Percentiles rank a stretch among this genome's conserved stretches.
Evolutionary conservation across 2,329 filamentous ascomycete genomes (phyloP).

Genomic region (Helotiales sp.): DNA sequence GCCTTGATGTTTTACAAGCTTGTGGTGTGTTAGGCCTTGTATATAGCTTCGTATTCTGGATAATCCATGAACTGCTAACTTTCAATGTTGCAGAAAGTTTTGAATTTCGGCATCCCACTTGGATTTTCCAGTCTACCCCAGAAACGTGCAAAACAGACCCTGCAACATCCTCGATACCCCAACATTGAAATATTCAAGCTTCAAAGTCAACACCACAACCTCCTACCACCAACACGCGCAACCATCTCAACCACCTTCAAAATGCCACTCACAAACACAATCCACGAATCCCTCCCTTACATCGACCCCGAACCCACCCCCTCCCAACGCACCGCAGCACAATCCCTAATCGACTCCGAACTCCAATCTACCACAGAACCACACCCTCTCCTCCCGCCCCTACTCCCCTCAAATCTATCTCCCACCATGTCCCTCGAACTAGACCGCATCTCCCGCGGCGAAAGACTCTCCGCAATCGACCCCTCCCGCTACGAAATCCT

Average conservation of each 20-base stretch:
- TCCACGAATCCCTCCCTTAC: constrained; percentile 44
- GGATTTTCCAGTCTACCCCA: neutral
- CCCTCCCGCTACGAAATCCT: constrained; percentile 81
- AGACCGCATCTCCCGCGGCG: constrained; percentile 59
- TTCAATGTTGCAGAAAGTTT: neutral
- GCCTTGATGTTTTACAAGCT: neutral
- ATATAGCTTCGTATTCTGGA: no score
- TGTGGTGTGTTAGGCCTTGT: no score
- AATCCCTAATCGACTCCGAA: constrained; percentile 69
- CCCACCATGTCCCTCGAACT: constrained; percentile 69
- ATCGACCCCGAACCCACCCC: constrained; percentile 74
- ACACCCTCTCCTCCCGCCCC: constrained; percentile 55
- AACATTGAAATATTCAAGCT: neutral
- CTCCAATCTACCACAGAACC: constrained; percentile 43
- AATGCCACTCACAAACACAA: constrained; percentile 31
- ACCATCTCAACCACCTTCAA: constrained; percentile 5
- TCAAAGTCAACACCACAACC: neutral
- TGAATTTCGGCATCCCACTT: neutral
- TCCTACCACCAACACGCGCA: constrained; percentile 4
- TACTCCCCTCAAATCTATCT: constrained; percentile 59
- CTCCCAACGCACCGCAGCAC: constrained; percentile 63
- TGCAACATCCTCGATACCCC: neutral
- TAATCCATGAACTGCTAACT: no score
- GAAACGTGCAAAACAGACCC: neutral
- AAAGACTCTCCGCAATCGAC: constrained; percentile 68